phyloP scores from a whole-genome alignment of 2,329 filamentous ascomycete species.

The Aspergillus alliaceus region DNA sequence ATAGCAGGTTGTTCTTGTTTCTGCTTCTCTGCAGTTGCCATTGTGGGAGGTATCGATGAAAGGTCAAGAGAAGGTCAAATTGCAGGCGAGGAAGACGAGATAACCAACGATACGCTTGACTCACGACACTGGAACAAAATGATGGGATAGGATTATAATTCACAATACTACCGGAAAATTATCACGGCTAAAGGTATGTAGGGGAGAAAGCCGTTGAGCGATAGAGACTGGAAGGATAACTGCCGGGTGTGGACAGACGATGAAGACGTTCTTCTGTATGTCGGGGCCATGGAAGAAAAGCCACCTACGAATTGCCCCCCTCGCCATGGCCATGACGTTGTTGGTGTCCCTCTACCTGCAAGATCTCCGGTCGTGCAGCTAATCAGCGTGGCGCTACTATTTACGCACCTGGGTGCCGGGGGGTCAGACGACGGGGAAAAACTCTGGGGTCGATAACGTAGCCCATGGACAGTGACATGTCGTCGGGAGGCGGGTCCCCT shows the following conservation, averaged over 20 bases:
- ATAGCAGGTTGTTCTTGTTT: conserved; percentile 24
- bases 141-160: background rate
- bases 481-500: background rate
- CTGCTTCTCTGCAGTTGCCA: conserved; percentile 32
- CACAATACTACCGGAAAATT: background rate
- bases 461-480: background rate
- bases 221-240: background rate
- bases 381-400: conserved; percentile 1
- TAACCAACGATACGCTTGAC: background rate
- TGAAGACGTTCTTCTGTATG: background rate
- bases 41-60: conserved; percentile 9
- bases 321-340: conserved; percentile 3
- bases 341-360: background rate
- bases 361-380: background rate
- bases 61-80: background rate
- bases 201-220: background rate
- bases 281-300: background rate
- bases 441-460: background rate
- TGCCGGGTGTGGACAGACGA: background rate
- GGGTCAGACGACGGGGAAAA: background rate
- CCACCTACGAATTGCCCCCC: conserved; percentile 2
- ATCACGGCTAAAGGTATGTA: background rate
- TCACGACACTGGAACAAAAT: background rate
- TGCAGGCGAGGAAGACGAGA: background rate
- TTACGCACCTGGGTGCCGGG: background rate